Percentiles rank a stretch among this genome's conserved stretches.
Evolutionary conservation across 257 asterid species (phyloP).

Genomic region (Solanum lycopersicoides): DNA sequence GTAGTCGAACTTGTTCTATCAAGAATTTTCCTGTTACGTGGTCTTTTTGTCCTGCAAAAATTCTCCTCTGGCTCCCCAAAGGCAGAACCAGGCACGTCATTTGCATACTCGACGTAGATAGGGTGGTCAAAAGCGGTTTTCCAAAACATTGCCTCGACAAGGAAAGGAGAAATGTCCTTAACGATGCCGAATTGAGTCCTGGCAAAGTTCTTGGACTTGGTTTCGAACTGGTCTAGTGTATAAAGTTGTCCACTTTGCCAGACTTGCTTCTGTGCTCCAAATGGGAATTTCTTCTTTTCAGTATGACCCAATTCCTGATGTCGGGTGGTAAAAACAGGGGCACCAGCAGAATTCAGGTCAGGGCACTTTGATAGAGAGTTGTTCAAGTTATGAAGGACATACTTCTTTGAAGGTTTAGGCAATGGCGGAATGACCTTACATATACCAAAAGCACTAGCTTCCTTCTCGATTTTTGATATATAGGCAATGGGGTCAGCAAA

Average conservation of each 20-base stretch:
- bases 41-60: constrained; percentile 44
- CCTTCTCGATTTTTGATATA: constrained; percentile 90
- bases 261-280: constrained; percentile 62
- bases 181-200: constrained; percentile 54
- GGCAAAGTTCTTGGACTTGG: constrained; percentile 68
- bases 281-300: constrained; percentile 38
- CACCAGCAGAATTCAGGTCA: constrained; percentile 21
- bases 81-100: constrained; percentile 96
- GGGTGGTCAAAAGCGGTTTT: constrained; percentile 81
- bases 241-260: constrained; percentile 99
- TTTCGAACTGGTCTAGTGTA: constrained; percentile 86
- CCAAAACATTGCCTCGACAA: constrained; percentile 87
- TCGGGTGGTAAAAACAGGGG: constrained; percentile 81
- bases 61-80: constrained; percentile 87
- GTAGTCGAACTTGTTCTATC: constrained; percentile 32
- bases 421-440: constrained; percentile 95
- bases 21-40: constrained; percentile 59
- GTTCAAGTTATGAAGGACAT: constrained; percentile 70
- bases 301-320: constrained; percentile 81
- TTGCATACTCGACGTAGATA: constrained; percentile 84
- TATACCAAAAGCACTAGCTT: constrained; percentile 91
- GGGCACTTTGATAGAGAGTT: constrained; percentile 78
- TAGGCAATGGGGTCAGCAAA: constrained; percentile 97
- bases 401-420: constrained; percentile 83
- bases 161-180: constrained; percentile 74